Percentiles rank a stretch among this genome's conserved stretches.
These are phyloP conservation scores for Fomitiporia mediterranea DNA, from an alignment of 1,284 basidiomycete genomes.

Conservation along the genomic window DNA sequence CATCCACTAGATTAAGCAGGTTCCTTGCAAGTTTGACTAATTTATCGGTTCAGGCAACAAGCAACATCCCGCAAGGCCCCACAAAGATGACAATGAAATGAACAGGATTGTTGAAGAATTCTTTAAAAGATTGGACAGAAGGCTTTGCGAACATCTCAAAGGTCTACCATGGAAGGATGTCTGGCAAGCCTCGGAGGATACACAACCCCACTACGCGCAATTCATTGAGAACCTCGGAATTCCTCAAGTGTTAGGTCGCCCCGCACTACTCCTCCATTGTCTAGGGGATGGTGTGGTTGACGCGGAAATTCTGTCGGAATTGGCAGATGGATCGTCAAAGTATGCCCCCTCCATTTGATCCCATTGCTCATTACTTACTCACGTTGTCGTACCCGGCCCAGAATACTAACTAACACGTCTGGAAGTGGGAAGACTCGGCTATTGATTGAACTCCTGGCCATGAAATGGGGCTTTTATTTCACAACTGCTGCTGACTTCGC, in stretches of 20 bases:
- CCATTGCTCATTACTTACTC: not conserved
- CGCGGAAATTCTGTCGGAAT: not conserved
- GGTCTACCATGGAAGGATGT: not conserved
- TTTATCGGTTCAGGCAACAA: not conserved
- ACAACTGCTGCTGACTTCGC: not conserved
- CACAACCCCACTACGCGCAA: not conserved
- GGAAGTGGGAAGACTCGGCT: not conserved
- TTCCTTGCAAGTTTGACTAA: no score
- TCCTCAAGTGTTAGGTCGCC: not conserved
- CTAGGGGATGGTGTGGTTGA: not conserved
- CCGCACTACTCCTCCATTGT: not conserved
- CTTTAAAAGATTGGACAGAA: not conserved
- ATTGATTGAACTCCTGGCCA: not conserved
- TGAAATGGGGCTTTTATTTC: not conserved
- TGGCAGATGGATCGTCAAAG: not conserved
- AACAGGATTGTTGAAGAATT: not conserved
- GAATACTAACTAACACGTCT: not conserved
- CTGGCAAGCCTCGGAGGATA: not conserved
- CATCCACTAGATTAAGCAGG: no score
- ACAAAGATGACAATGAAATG: not conserved
- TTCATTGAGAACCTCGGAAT: not conserved
- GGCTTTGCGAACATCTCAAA: not conserved
- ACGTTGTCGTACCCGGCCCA: not conserved
- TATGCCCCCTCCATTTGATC: not conserved
- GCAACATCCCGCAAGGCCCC: not conserved